phyloP scores from a whole-genome alignment of 768 basidiomycete species.

The Naganishia onofrii region DNA sequence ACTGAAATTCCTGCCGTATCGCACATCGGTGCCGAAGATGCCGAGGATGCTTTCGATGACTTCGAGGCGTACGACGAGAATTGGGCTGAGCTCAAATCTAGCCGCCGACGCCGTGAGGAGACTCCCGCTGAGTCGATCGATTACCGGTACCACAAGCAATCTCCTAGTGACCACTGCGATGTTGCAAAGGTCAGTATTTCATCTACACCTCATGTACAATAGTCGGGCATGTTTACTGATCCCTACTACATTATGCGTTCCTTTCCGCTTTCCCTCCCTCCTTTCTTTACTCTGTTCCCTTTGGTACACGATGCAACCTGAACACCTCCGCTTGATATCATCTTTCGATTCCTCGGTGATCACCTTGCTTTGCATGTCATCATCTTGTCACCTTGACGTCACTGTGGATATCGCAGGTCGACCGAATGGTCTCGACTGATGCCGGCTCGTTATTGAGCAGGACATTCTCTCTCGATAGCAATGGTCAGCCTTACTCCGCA shows the following conservation, averaged over 20 bases:
- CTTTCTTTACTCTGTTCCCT: neutral
- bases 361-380: neutral
- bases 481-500: conserved; percentile 11
- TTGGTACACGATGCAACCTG: neutral
- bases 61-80: conserved; percentile 18
- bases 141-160: conserved; percentile 11
- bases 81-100: conserved; percentile 14
- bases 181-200: conserved; percentile 14
- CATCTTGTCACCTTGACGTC: neutral
- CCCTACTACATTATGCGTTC: neutral
- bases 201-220: too few species aligned
- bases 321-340: neutral
- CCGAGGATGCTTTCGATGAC: conserved; percentile 14
- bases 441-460: conserved; percentile 20
- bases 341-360: neutral
- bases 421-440: conserved; percentile 21
- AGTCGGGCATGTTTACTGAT: neutral
- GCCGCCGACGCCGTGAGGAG: conserved; percentile 12
- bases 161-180: conserved; percentile 14
- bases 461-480: conserved; percentile 22
- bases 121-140: conserved; percentile 12
- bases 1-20: neutral
- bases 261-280: neutral
- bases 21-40: neutral
- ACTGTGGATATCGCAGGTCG: conserved; percentile 10